Conservation (phyloP, 345 rosid genomes). For the Crucihimalaya himalaica region DNA sequence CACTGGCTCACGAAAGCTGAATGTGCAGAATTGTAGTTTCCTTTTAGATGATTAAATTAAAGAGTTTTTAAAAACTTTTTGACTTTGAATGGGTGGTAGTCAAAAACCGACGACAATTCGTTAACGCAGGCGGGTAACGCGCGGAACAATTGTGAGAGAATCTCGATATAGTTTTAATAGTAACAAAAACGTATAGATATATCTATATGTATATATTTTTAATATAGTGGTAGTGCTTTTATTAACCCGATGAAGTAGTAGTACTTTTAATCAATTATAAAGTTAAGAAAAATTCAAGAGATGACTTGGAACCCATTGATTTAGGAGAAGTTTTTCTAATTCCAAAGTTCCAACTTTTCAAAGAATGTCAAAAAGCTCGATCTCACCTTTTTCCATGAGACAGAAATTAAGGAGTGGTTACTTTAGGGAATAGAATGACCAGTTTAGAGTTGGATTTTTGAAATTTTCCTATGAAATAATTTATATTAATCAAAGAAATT, state of each 20-base stretch:
- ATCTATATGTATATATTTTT: too few relatives aligned
- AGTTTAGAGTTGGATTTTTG: neutral
- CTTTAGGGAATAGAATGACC: neutral
- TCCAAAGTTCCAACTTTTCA: constrained; percentile 17
- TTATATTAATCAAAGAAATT: neutral
- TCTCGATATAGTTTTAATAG: too few relatives aligned
- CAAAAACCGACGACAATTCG: too few relatives aligned
- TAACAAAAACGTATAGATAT: too few relatives aligned
- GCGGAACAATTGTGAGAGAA: too few relatives aligned
- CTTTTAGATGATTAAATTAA: neutral
- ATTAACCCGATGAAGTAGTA: too few relatives aligned
- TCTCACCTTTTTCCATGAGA: neutral
- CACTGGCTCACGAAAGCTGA: neutral
- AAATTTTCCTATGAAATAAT: neutral
- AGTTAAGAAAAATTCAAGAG: neutral
- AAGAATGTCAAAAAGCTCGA: constrained; percentile 26
- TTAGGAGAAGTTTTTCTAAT: constrained; percentile 1
- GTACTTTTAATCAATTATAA: neutral
- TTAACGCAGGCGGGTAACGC: too few relatives aligned
- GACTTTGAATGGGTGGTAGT: too few relatives aligned
- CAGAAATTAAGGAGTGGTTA: constrained; percentile 1
- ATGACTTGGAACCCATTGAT: constrained; percentile 30
- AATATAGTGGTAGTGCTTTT: too few relatives aligned
- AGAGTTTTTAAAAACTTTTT: too few relatives aligned
- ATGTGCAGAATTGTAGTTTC: neutral